Evolutionary conservation across 139 green algal genomes (phyloP).

Genomic region (Closterium sp.): DNA sequence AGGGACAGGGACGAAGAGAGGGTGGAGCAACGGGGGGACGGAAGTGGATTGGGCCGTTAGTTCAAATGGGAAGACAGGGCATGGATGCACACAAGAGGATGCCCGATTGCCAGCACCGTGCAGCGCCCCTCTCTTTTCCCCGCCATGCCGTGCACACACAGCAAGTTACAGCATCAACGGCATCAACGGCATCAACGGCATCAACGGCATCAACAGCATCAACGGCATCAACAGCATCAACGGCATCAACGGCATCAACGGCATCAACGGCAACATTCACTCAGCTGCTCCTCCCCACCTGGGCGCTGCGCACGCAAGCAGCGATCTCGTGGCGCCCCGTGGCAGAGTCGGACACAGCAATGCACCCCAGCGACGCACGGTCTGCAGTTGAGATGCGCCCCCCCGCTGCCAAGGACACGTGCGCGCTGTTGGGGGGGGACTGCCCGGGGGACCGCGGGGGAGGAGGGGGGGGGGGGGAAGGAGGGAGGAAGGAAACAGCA

Average conservation of each 20-base stretch:
- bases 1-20: neutral
- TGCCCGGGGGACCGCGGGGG: too few species aligned
- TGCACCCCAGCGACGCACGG: neutral
- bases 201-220: too few species aligned
- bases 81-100: neutral
- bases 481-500: neutral
- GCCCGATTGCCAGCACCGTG: too few species aligned
- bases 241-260: too few species aligned
- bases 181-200: too few species aligned
- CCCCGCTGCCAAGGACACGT: neutral
- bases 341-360: neutral
- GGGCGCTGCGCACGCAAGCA: neutral
- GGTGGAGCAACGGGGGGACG: neutral
- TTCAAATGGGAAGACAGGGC: neutral
- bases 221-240: too few species aligned
- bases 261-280: too few species aligned
- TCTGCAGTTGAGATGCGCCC: neutral
- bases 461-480: neutral
- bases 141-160: too few species aligned
- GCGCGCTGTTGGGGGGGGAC: neutral
- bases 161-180: too few species aligned
- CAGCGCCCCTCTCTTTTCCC: too few species aligned
- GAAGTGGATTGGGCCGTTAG: too few species aligned
- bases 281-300: too few species aligned
- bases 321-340: neutral